Evolutionary conservation across 2,329 filamentous ascomycete species (phyloP), one percentile per base, ranked within the genome.

Genomic region (Akanthomyces muscarius): DNA sequence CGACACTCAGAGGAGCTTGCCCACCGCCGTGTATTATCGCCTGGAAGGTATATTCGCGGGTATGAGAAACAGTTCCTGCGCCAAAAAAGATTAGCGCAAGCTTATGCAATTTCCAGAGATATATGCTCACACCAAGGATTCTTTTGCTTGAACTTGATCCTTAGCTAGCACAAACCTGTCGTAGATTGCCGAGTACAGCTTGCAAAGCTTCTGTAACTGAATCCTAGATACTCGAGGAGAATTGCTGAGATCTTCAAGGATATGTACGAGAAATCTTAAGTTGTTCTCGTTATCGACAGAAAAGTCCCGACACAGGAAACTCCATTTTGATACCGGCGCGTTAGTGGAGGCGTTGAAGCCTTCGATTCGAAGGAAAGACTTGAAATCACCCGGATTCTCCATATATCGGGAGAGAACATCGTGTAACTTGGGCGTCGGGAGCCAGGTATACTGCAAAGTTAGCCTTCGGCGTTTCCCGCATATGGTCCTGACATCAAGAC

Each of bases 321-420:
- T 28, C 28, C 28, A 28, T 28, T 28, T 28, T 28, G 28, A 28
- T 28, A 28, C 28, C 28, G 28, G 28, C 28, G 28, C 28, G 3
- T 3, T 3, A 28, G 28, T 28, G 28, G 28, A 28, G 28, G 28
- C 28, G 6, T 28, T 28, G 52, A 33, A 56, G 52, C 13, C 38
- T 41, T 55, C 64, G 63, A 21, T 63, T 65, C 30, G 28, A 7
- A 53, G 60, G 36, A 23, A 54, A 30, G 8, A 57, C 16, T 11
- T 28, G 10, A 42, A 60, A 51, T 50, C 59, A 30, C 28, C 28
- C 30, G 50, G n/a, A n/a, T 16, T 51, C 3, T n/a, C 42, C 41
- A 51, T 53, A 38, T 55, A 64, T 1, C 36, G 50, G 7, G 25
- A 14, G 16, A 47, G 53, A 13, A 38, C 42, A 28, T 52, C 33